Conservation (phyloP, 331 rosid species). For the Erythrophleum ivorense region DNA sequence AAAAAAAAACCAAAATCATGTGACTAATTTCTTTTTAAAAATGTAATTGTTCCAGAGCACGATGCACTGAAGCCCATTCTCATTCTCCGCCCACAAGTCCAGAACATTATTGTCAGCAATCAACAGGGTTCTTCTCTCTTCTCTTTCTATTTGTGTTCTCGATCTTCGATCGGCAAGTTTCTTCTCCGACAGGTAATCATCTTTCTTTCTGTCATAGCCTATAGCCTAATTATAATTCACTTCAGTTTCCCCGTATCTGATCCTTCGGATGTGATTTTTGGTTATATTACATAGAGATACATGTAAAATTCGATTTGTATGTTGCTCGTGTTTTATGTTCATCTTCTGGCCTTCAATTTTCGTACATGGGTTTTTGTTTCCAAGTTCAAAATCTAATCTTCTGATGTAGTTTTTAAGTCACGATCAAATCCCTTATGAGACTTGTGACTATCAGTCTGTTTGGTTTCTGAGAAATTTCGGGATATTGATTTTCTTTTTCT, state of each 20-base stretch:
- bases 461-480: background rate
- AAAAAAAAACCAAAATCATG: background rate
- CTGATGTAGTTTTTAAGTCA: background rate
- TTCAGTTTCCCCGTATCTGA: background rate
- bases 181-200: background rate
- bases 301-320: background rate
- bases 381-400: background rate
- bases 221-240: background rate
- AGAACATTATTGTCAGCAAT: background rate
- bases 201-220: background rate
- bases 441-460: background rate
- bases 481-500: background rate
- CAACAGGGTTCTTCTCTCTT: background rate
- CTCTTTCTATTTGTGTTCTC: background rate
- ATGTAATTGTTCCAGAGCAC: background rate
- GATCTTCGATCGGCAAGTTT: slow-evolving; percentile 18
- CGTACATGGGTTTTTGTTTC: background rate
- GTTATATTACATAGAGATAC: no score
- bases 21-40: background rate
- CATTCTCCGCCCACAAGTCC: background rate
- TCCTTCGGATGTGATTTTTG: background rate
- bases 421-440: background rate
- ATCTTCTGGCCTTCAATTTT: slow-evolving; percentile 1
- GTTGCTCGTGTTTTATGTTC: background rate
- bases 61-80: background rate